Base-by-base conservation (phyloP, 768 basidiomycete genomes). In the Tephrocybe sp. region DNA sequence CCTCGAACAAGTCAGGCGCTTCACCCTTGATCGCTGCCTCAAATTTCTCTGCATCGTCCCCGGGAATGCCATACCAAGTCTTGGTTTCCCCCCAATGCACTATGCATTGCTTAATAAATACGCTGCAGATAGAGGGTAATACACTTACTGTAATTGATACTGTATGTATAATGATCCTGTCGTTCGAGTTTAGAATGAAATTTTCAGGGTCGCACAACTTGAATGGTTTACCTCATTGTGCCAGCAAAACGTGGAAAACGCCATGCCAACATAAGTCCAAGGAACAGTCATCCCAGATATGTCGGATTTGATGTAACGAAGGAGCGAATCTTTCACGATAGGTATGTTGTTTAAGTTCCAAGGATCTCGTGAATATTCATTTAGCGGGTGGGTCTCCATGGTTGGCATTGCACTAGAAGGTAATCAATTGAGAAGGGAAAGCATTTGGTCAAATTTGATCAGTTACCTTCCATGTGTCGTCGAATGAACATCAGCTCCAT, bases 61-160 rank as follows among this genome's bases (percentile, higher is more conserved):
- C 95, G 6, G 97, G 95, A 36, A 98, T 88, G 42, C 94, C 94
- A 68, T 99, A 99, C 97, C 97, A 99, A 0, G 95, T 99, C 75
- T 99, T 99, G 27, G 95, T 95, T 65, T 97, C 95, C 23, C 97
- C 97, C 91, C 93, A 97, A 65, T 97, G 94, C 88, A 95, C 93
- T 94, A 56, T 24, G 40, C 46, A 46, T 51, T 56, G 54, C 61
- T 54, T 15, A 51, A 54, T 41, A 31, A 22, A 42, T 38, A 56
- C 49, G 60, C n/a, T 31, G 6, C 2, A 43, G 38, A 25, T 47
- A 44, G 51, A 56, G 29, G 36, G 42, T 50, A 47, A 38, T 7
- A 6, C n/a, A 62, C 91, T 64, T 68, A 93, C 91, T 91, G 69
- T 83, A 94, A 66, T 94, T 93, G 63, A 97, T 83, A 66, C 91